Evolutionary conservation across 352 stramenopile genomes (phyloP).

Genomic region (Pythium apleroticum): DNA sequence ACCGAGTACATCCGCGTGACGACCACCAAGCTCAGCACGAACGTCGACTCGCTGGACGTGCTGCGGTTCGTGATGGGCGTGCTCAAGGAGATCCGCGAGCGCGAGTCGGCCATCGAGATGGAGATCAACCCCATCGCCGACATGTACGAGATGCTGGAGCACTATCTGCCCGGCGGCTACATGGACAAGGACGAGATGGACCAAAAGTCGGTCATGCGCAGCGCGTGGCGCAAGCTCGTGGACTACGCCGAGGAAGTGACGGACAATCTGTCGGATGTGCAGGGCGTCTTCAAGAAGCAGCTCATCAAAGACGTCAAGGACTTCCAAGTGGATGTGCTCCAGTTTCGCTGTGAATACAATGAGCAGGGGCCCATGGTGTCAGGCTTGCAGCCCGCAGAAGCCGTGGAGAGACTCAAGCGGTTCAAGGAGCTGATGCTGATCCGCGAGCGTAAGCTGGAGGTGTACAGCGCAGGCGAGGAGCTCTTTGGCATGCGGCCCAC

Average conservation of each 20-base stretch:
- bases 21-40: slow-evolving; percentile 92
- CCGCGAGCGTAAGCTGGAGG: slow-evolving; percentile 95
- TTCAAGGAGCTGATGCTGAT: slow-evolving; percentile 99
- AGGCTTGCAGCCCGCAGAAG: slow-evolving; percentile 57
- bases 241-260: slow-evolving; percentile 92
- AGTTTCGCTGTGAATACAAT: slow-evolving; percentile 68
- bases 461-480: slow-evolving; percentile 96
- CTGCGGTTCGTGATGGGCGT: slow-evolving; percentile 98
- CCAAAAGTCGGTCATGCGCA: slow-evolving; percentile 97
- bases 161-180: slow-evolving; percentile 92
- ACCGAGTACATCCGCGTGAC: slow-evolving; percentile 96
- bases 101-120: slow-evolving; percentile 97
- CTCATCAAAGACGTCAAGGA: slow-evolving; percentile 96
- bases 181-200: slow-evolving; percentile 99
- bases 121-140: slow-evolving; percentile 98
- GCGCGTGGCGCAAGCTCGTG: slow-evolving; percentile 97
- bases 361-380: too few relatives aligned
- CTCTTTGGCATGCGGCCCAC: slow-evolving; percentile 96
- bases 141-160: slow-evolving; percentile 98
- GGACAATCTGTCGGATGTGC: slow-evolving; percentile 94
- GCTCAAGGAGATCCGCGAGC: slow-evolving; percentile 95
- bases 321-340: slow-evolving; percentile 78
- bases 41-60: slow-evolving; percentile 95
- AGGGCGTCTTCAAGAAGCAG: slow-evolving; percentile 96
- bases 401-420: slow-evolving; percentile 95